A percentile compares a stretch with the other conserved stretches of the same genome.
phyloP scores from a whole-genome alignment of 2,329 filamentous ascomycete species.

The Escovopsis weberi region DNA sequence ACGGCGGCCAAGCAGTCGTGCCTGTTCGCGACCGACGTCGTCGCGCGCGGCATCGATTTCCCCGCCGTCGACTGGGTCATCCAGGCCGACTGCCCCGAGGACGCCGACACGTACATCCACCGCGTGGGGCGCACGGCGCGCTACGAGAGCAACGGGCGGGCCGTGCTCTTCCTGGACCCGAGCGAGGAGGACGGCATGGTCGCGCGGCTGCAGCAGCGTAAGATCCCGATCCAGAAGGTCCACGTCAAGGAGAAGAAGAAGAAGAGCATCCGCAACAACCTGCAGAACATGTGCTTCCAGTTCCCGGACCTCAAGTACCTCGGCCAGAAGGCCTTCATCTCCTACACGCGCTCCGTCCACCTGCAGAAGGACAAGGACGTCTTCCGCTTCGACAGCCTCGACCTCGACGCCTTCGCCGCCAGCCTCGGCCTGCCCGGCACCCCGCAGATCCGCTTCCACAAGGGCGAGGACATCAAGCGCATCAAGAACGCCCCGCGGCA shows the following conservation, averaged over 20 bases:
- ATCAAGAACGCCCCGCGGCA: constrained; percentile 74
- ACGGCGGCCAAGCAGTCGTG: constrained; percentile 69
- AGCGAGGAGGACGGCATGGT: constrained; percentile 90
- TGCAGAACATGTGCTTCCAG: constrained; percentile 94
- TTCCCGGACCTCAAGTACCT: constrained; percentile 88
- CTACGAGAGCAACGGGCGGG: constrained; percentile 74
- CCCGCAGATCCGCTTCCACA: constrained; percentile 84
- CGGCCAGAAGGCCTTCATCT: constrained; percentile 90
- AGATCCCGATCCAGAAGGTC: constrained; percentile 75
- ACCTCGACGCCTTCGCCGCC: constrained; percentile 71
- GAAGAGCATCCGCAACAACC: constrained; percentile 64
- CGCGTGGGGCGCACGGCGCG: constrained; percentile 88
- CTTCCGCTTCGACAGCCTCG: constrained; percentile 70
- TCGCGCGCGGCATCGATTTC: constrained; percentile 87
- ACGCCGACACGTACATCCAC: constrained; percentile 96
- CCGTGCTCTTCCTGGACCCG: constrained; percentile 82
- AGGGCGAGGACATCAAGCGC: constrained; percentile 74
- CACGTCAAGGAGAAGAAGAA: constrained; percentile 84
- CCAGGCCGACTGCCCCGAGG: constrained; percentile 94
- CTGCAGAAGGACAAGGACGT: constrained; percentile 84
- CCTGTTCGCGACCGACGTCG: constrained; percentile 89
- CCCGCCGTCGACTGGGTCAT: constrained; percentile 97
- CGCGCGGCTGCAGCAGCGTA: constrained; percentile 70
- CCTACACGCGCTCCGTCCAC: constrained; percentile 72
- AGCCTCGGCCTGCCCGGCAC: constrained; percentile 83